These are phyloP conservation scores for Ustilago trichophora DNA, from an alignment of 1,284 basidiomycete genomes.

Conservation along the genomic window DNA sequence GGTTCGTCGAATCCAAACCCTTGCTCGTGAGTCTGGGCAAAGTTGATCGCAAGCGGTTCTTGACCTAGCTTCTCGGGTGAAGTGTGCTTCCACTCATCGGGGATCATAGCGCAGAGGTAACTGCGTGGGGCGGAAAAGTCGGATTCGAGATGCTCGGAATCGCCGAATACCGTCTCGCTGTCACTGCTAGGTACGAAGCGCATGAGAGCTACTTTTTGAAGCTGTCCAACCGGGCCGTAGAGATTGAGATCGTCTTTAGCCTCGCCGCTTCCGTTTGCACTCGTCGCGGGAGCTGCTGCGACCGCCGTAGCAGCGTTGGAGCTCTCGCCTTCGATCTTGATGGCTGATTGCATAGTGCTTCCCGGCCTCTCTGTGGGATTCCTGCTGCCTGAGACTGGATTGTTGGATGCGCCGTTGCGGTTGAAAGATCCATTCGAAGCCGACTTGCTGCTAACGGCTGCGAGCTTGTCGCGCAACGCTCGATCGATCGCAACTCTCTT, in stretches of 20 bases:
- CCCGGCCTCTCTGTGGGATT: constrained; percentile 15
- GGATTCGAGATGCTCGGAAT: constrained; percentile 46
- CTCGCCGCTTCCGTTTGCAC: constrained; percentile 9
- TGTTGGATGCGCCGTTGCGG: neutral
- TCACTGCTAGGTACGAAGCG: constrained; percentile 69
- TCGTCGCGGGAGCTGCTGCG: neutral
- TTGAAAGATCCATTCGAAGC: constrained; percentile 7
- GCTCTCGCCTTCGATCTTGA: constrained; percentile 33
- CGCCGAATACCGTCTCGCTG: constrained; percentile 33
- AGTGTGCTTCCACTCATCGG: constrained; percentile 20
- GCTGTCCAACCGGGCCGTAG: constrained; percentile 89
- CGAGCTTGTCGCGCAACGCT: constrained; percentile 37
- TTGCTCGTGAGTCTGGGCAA: constrained; percentile 81
- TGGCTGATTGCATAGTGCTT: constrained; percentile 22
- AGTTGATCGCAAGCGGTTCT: constrained; percentile 68
- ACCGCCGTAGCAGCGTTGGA: neutral
- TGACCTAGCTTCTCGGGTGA: constrained; percentile 14
- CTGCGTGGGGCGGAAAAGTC: constrained; percentile 42
- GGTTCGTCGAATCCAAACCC: constrained; percentile 74
- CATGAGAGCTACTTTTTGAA: constrained; percentile 93
- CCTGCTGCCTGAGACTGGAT: neutral
- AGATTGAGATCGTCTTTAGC: constrained; percentile 49
- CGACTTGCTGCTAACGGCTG: constrained; percentile 31
- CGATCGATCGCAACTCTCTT: constrained; percentile 29
- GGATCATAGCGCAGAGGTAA: constrained; percentile 35